Evolutionary conservation across 2,329 filamentous ascomycete genomes (phyloP).

Genomic region (Didymella keratinophila): DNA sequence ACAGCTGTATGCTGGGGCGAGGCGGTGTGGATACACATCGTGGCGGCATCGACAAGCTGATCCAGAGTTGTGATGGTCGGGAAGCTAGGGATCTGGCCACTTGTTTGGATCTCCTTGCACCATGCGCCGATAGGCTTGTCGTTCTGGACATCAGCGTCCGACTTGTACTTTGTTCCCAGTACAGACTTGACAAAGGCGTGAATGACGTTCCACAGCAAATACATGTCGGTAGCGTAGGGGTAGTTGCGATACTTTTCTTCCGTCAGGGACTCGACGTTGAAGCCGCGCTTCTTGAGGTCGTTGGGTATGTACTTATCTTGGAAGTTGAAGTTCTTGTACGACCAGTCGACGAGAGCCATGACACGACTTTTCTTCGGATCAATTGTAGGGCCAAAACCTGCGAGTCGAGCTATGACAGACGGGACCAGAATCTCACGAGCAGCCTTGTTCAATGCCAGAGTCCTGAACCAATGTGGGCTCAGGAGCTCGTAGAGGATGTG

Average conservation of each 20-base stretch:
- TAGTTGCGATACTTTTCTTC: constrained; percentile 19
- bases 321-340: constrained; percentile 19
- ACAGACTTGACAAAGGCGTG: constrained; percentile 14
- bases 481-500: constrained; percentile 16
- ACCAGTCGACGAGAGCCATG: constrained; percentile 8
- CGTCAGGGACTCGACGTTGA: constrained; percentile 4
- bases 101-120: constrained; percentile 15
- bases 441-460: constrained; percentile 16
- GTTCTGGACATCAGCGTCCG: constrained; percentile 7
- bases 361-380: constrained; percentile 13
- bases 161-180: constrained; percentile 16
- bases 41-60: constrained; percentile 16
- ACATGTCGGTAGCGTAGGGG: constrained; percentile 19
- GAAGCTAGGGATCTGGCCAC: constrained; percentile 12
- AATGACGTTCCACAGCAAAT: constrained; percentile 17
- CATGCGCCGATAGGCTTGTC: constrained; percentile 8
- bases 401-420: constrained; percentile 11
- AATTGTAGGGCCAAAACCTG: constrained; percentile 15
- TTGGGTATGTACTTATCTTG: constrained; percentile 19
- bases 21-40: constrained; percentile 20
- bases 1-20: constrained; percentile 20
- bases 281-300: constrained; percentile 17
- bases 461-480: constrained; percentile 22
- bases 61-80: constrained; percentile 10
- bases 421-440: constrained; percentile 15